A percentile compares a stretch with the other conserved stretches of the same genome.
Conservation (phyloP, 1,284 basidiomycete genomes). For the Austroboletus novae-zelandiae region DNA sequence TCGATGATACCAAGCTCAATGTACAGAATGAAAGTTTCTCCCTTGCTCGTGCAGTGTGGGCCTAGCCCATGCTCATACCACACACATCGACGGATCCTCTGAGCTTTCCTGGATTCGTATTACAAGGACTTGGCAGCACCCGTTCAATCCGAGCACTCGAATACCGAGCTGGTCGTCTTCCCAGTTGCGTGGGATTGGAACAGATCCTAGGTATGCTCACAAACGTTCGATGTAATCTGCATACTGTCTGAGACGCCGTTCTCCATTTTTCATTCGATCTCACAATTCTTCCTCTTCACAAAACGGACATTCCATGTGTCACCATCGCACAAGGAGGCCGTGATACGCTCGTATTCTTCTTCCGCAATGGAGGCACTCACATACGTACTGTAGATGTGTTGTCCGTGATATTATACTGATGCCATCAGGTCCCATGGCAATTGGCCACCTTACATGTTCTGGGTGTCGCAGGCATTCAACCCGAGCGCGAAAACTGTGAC, state of each 20-base stretch:
- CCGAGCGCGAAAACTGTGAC: too few species aligned
- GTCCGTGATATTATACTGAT: too few species aligned
- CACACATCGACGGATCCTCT: not conserved
- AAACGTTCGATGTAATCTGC: not conserved
- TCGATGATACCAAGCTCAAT: not conserved
- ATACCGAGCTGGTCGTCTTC: not conserved
- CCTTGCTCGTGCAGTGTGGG: not conserved
- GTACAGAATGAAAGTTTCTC: not conserved
- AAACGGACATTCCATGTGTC: not conserved
- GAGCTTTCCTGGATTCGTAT: not conserved
- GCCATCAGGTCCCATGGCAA: too few species aligned
- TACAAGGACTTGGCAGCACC: not conserved
- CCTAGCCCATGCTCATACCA: constrained; percentile 2
- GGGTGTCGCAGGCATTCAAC: too few species aligned
- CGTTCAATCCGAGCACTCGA: not conserved
- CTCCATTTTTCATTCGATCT: not conserved
- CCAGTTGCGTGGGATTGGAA: not conserved
- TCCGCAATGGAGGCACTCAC: too few species aligned
- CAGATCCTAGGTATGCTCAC: not conserved
- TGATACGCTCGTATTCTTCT: not conserved
- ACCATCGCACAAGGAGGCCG: not conserved
- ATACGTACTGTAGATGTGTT: too few species aligned
- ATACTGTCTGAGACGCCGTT: not conserved
- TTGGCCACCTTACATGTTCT: too few species aligned
- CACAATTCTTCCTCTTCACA: not conserved